Percentiles rank a stretch among this genome's conserved stretches.
These are phyloP conservation scores for Bacidia gigantensis DNA, from an alignment of 495 filamentous ascomycete genomes.

Conservation along the genomic window DNA sequence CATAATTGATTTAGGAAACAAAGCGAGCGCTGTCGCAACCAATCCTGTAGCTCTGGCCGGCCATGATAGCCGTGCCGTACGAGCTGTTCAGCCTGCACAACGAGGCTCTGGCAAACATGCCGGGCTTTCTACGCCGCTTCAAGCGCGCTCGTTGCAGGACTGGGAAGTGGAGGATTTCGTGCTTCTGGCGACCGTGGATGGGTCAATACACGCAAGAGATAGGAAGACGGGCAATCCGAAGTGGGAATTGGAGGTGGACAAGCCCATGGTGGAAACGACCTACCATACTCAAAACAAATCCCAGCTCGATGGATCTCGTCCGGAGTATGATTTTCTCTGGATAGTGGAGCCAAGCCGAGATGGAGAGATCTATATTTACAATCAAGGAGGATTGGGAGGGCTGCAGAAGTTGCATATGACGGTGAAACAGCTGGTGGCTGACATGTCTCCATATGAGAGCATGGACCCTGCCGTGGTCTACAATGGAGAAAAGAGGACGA, in stretches of 20 bases:
- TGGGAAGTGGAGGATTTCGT: constrained; percentile 99
- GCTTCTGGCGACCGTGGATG: constrained; percentile 97
- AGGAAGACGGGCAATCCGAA: constrained; percentile 66
- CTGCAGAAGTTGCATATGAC: constrained; percentile 53
- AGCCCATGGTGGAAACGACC: constrained; percentile 78
- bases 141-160: constrained; percentile 91
- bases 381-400: constrained; percentile 44
- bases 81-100: constrained; percentile 58
- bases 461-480: constrained; percentile 59
- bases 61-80: constrained; percentile 48
- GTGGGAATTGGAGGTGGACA: constrained; percentile 73
- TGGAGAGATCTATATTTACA: constrained; percentile 81
- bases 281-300: constrained; percentile 66
- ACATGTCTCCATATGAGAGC: constrained; percentile 51
- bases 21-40: constrained; percentile 74
- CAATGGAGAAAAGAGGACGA: constrained; percentile 68
- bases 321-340: constrained; percentile 81
- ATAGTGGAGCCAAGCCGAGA: constrained; percentile 86
- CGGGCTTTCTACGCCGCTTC: constrained; percentile 64
- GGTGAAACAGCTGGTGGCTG: constrained; percentile 64
- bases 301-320: constrained; percentile 34
- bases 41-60: constrained; percentile 84
- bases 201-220: constrained; percentile 85
- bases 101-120: constrained; percentile 44
- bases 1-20: constrained; percentile 31